Evolutionary conservation across 1,284 basidiomycete genomes (phyloP).

Genomic region (Grifola frondosa): DNA sequence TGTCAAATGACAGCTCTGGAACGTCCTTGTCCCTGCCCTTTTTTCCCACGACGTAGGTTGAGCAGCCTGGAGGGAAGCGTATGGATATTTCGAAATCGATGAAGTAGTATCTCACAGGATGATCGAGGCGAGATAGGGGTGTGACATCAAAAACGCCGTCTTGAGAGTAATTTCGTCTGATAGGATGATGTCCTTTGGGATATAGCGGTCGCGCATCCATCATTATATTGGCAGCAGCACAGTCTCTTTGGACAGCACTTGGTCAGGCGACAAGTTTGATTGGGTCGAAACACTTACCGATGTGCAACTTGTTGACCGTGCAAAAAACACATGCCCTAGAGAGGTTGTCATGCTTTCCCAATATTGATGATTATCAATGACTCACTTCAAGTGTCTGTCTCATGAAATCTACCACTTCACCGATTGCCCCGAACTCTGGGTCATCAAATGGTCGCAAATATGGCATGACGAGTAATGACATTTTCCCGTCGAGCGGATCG

Average conservation of each 20-base stretch:
- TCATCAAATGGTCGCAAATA: slow-evolving; percentile 23
- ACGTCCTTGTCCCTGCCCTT: slow-evolving; percentile 25
- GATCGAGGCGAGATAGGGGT: slow-evolving; percentile 9
- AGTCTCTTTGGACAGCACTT: slow-evolving; percentile 16
- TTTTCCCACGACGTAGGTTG: slow-evolving; percentile 10
- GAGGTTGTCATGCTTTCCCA: too few relatives aligned
- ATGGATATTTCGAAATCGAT: slow-evolving; percentile 31
- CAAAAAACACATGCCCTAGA: slow-evolving; percentile 27
- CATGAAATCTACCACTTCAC: slow-evolving; percentile 28
- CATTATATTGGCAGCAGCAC: slow-evolving; percentile 28
- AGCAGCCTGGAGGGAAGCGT: slow-evolving; percentile 4
- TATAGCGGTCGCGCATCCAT: slow-evolving; percentile 29
- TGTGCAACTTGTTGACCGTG: slow-evolving; percentile 28
- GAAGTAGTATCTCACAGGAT: slow-evolving; percentile 26
- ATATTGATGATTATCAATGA: not conserved
- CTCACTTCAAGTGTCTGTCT: slow-evolving; percentile 28
- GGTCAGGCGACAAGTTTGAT: too few relatives aligned
- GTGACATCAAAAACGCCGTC: slow-evolving; percentile 11
- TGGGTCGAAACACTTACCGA: slow-evolving; percentile 11
- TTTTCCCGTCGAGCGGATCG: slow-evolving; percentile 14
- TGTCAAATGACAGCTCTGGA: slow-evolving; percentile 26
- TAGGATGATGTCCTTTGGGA: slow-evolving; percentile 28
- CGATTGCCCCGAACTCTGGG: slow-evolving; percentile 21
- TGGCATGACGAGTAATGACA: slow-evolving; percentile 25
- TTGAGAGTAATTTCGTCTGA: slow-evolving; percentile 3